Evolutionary conservation across 129 eudicot genomes (phyloP).

Genomic region (Kitagawia praeruptora): DNA sequence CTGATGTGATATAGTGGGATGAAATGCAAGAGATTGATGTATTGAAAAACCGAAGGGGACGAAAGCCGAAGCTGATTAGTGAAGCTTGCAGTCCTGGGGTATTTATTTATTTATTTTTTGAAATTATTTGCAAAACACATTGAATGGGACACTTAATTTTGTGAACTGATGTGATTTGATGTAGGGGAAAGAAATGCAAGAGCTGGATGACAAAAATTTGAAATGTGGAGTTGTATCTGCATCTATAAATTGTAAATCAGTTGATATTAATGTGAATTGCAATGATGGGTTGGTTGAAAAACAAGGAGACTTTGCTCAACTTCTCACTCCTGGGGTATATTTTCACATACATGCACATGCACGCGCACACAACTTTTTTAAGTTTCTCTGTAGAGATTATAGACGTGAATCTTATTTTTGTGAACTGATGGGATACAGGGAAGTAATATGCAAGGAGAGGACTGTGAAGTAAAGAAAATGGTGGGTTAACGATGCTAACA

Average conservation of each 20-base stretch:
- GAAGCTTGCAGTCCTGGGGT: background rate
- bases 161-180: background rate
- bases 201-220: background rate
- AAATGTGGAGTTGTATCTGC: constrained; percentile 2
- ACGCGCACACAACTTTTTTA: background rate
- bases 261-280: background rate
- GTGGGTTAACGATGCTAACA: background rate
- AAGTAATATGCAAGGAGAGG: constrained; percentile 1
- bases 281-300: background rate
- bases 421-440: background rate
- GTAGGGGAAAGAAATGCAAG: background rate
- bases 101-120: background rate
- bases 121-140: background rate
- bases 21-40: background rate
- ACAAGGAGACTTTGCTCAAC: background rate
- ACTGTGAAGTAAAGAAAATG: background rate
- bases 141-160: background rate
- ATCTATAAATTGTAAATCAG: background rate
- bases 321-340: constrained; percentile 3
- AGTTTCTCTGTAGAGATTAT: background rate
- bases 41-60: background rate
- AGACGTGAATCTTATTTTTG: background rate
- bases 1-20: background rate
- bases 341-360: background rate
- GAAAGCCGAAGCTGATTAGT: background rate